Evolutionary conservation across 257 asterid genomes (phyloP).

Genomic region (Salvia splendens): DNA sequence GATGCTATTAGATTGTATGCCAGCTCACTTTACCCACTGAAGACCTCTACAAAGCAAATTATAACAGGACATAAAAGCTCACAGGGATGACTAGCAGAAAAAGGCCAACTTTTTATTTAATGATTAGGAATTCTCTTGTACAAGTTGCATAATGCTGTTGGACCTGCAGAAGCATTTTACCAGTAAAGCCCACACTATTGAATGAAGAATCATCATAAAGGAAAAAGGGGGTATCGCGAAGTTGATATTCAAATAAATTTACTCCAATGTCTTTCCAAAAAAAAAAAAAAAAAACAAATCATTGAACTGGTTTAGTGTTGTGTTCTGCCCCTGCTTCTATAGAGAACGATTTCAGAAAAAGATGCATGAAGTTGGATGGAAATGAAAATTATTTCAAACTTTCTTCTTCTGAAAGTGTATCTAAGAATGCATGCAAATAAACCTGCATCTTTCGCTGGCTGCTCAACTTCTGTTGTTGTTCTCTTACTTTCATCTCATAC

Average conservation of each 20-base stretch:
- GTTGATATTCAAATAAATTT: not conserved
- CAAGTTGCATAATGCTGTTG: not conserved
- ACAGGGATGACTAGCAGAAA: constrained; percentile 10
- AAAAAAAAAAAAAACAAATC: not conserved
- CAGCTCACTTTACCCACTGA: not conserved
- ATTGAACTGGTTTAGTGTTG: not conserved
- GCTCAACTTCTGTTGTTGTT: constrained; percentile 83
- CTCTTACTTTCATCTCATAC: constrained; percentile 91
- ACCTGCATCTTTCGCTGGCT: constrained; percentile 91
- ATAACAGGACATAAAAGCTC: not conserved
- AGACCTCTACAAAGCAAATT: constrained; percentile 20
- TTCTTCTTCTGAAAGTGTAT: constrained; percentile 2
- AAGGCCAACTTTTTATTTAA: too few relatives aligned
- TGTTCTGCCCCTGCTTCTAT: not conserved
- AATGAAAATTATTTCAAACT: constrained; percentile 3
- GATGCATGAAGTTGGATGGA: constrained; percentile 25
- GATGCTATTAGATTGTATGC: not conserved
- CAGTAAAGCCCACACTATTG: too few relatives aligned
- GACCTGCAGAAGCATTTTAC: too few relatives aligned
- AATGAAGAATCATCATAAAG: not conserved
- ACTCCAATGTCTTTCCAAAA: not conserved
- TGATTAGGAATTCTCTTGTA: not conserved
- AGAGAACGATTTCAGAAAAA: constrained; percentile 15
- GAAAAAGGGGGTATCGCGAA: not conserved
- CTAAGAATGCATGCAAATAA: constrained; percentile 26